These are phyloP conservation scores for Petasospora fabianii DNA, from an alignment of 1,139 yeast genomes.

Conservation along the genomic window DNA sequence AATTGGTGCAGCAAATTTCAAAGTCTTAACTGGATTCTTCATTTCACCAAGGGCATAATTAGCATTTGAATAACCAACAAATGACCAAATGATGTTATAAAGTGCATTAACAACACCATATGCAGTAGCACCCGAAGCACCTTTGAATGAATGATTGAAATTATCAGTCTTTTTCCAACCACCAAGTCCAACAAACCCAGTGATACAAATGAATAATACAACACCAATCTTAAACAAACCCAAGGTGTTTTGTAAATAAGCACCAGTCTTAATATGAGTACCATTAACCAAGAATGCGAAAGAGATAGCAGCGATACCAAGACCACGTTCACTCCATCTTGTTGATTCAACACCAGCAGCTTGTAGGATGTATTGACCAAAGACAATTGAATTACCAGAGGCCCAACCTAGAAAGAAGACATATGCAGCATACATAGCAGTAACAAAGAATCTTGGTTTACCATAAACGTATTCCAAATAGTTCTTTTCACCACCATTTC, in stretches of 20 bases:
- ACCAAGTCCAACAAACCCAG: slow-evolving; percentile 81
- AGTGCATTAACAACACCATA: slow-evolving; percentile 76
- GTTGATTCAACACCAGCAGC: slow-evolving; percentile 70
- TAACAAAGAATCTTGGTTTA: slow-evolving; percentile 64
- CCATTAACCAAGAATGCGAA: slow-evolving; percentile 69
- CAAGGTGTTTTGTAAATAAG: slow-evolving; percentile 61
- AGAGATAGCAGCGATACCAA: slow-evolving; percentile 71
- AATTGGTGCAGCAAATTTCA: slow-evolving; percentile 68
- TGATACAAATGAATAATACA: slow-evolving; percentile 62
- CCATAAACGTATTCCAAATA: slow-evolving; percentile 70
- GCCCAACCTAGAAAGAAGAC: slow-evolving; percentile 84
- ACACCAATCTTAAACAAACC: slow-evolving; percentile 72
- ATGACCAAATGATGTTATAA: slow-evolving; percentile 80
- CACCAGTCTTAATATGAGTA: slow-evolving; percentile 59
- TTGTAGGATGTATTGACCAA: slow-evolving; percentile 49
- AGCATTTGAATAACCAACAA: slow-evolving; percentile 70
- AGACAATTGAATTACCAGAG: slow-evolving; percentile 61
- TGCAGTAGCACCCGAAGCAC: slow-evolving; percentile 56
- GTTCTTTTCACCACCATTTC: slow-evolving; percentile 87
- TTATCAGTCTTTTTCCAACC: slow-evolving; percentile 63
- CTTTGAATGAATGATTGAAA: slow-evolving; percentile 57
- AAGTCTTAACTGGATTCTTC: slow-evolving; percentile 62
- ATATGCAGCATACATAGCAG: slow-evolving; percentile 74
- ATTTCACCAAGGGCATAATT: slow-evolving; percentile 82
- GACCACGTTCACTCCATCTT: slow-evolving; percentile 73